phyloP scores from a whole-genome alignment of 2,329 filamentous ascomycete genomes.

The Cordyceps sp. region DNA sequence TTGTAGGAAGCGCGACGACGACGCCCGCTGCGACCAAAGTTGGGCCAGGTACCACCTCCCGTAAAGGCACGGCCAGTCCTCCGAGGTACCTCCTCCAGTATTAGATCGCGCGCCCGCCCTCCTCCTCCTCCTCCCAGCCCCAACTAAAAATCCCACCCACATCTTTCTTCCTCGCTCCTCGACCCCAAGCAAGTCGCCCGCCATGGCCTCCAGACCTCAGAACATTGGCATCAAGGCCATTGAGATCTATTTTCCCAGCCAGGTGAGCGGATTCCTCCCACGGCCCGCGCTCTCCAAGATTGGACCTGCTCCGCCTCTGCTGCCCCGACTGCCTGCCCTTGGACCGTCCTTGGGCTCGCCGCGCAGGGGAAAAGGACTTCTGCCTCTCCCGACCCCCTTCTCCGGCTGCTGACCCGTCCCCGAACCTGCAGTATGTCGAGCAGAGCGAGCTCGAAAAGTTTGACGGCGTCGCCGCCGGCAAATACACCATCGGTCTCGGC shows the following conservation, averaged over 20 bases:
- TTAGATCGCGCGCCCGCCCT: too few species aligned
- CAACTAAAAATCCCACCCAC: background rate
- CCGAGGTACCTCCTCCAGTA: too few species aligned
- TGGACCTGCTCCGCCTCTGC: too few species aligned
- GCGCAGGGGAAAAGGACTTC: background rate
- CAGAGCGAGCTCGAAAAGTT: constrained; percentile 73
- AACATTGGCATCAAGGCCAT: constrained; percentile 91
- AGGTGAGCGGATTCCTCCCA: too few species aligned
- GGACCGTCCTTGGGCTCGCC: too few species aligned
- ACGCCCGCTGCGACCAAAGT: too few species aligned
- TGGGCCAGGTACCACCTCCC: too few species aligned
- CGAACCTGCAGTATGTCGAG: constrained; percentile 52
- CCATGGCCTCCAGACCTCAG: constrained; percentile 56
- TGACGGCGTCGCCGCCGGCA: constrained; percentile 66
- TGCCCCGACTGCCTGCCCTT: too few species aligned
- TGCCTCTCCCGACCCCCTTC: background rate
- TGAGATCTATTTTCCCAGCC: constrained; percentile 74
- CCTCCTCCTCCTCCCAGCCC: background rate
- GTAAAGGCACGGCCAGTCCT: too few species aligned
- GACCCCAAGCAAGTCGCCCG: background rate
- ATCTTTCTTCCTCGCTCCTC: background rate
- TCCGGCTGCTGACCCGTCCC: background rate
- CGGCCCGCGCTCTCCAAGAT: too few species aligned
- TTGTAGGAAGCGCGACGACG: too few species aligned
- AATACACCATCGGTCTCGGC: constrained; percentile 82